phyloP scores from a whole-genome alignment of 2,329 filamentous ascomycete genomes.

The Didymella sp. region DNA sequence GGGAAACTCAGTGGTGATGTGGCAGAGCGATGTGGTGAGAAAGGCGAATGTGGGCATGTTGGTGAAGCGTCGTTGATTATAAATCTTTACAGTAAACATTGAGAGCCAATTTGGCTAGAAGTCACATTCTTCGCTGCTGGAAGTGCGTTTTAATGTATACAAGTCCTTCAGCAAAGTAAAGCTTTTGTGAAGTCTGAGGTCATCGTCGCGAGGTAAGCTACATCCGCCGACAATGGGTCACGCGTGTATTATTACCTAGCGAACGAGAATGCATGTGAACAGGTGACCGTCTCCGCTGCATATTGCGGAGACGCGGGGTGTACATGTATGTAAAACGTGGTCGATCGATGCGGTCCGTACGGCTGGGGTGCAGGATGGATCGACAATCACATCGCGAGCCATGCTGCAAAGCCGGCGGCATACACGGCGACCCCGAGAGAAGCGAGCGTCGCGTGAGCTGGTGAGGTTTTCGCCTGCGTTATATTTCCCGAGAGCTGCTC shows the following conservation, averaged over 20 bases:
- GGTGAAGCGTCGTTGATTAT: background rate
- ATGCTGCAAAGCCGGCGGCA: slow-evolving; percentile 14
- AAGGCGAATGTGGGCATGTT: background rate
- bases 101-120: background rate
- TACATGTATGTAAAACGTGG: slow-evolving; percentile 29
- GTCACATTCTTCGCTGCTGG: background rate
- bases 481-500: slow-evolving; percentile 12
- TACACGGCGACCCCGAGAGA: background rate
- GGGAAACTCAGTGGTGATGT: background rate
- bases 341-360: slow-evolving; percentile 31
- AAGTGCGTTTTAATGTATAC: no score
- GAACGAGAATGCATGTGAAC: slow-evolving; percentile 38
- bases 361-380: slow-evolving; percentile 31
- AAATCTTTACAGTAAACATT: background rate
- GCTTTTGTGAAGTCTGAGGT: no score
- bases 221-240: no score
- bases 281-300: slow-evolving; percentile 27
- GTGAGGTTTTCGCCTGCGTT: background rate
- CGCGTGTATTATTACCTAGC: no score
- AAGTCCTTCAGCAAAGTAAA: no score
- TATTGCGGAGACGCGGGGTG: slow-evolving; percentile 25
- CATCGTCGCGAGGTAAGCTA: no score
- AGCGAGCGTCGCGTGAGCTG: background rate
- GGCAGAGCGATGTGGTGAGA: background rate
- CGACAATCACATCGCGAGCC: slow-evolving; percentile 35